phyloP scores from a whole-genome alignment of 164 flowering plant species.

The Sedum album region DNA sequence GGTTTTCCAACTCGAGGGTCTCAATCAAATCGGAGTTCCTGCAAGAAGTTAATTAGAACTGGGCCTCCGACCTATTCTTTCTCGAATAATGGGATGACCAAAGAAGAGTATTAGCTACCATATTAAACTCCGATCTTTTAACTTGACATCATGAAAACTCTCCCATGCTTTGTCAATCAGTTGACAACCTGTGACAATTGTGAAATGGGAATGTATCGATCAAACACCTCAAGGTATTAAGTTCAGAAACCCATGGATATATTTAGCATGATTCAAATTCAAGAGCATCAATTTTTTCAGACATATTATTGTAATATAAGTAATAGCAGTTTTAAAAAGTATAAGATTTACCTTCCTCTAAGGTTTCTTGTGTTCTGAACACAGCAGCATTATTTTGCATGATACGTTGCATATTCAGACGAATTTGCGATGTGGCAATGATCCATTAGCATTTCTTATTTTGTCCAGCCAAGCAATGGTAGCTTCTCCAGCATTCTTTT shows the following conservation, averaged over 20 bases:
- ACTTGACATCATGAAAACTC: conserved; percentile 77
- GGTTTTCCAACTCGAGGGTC: conserved; percentile 87
- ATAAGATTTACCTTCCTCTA: conserved; percentile 71
- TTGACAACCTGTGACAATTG: conserved; percentile 47
- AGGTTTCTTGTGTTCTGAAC: conserved; percentile 85
- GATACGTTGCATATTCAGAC: conserved; percentile 85
- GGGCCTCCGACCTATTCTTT: not conserved
- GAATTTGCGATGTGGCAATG: conserved; percentile 74
- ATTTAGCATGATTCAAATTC: too few species aligned
- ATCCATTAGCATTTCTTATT: conserved; percentile 77
- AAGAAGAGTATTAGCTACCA: conserved; percentile 38
- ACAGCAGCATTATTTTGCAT: conserved; percentile 99
- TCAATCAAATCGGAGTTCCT: conserved; percentile 97
- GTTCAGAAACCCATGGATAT: not conserved
- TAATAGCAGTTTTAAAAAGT: too few species aligned
- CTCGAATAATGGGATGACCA: conserved; percentile 8
- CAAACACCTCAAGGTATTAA: not conserved
- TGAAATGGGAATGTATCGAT: not conserved
- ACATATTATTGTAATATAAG: not conserved
- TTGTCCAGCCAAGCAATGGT: conserved; percentile 92
- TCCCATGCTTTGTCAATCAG: conserved; percentile 86
- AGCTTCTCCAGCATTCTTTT: conserved; percentile 79
- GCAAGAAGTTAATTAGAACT: not conserved
- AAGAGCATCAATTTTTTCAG: too few species aligned
- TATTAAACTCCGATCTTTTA: conserved; percentile 81